Evolutionary conservation across 2,329 filamentous ascomycete species (phyloP), one percentile per base, ranked within the genome.

Genomic region (Paraphaeosphaeria sporulosa): DNA sequence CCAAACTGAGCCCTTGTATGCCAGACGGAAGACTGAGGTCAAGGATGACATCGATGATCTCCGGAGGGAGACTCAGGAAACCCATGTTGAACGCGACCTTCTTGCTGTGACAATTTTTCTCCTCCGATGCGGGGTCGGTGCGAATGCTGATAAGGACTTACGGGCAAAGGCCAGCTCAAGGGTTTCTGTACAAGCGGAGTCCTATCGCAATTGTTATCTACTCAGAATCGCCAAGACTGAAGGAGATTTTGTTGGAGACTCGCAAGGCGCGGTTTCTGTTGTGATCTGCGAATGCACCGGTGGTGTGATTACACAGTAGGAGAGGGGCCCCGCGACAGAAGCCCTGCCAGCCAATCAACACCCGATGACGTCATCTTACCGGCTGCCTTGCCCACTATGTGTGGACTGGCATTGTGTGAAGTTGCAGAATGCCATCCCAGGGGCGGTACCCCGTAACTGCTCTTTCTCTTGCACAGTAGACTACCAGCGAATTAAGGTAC

Each of bases 21-120:
- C 72, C 72, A 42, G 43, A 25, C 6, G 75, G 73, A 9, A 67
- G 60, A 12, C 71, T 67, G 25, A 63, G 64, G 34, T 71, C 64
- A 40, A 77, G 69, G 38, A 77, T 71, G 9, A 65, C 64, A 50
- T 75, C 72, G 19, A 77, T 61, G n/a, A 76, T 64, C 51, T 77
- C 75, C 2, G 64, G 64, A 1, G 75, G 74, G 13, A 77, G 66
- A 46, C 74, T 68, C 36, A 76, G 69, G 13, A 77, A 67, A 12
- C 66, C 30, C 74, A 77, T 77, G 27, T 15, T 36, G 38, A n/a
- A n/a, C 8, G 13, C 9, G 52, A 46, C 19, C n/a, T 13, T 5
- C 25, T 54, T 36, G 38, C 13, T 12, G n/a, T 21, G 23, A 25
- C 23, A 21, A 54, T 19, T 44, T 54, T 52, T 32, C 32, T 30